Conservation (phyloP, 371 early-diverging fungal genomes). For the Smittium mucronatum region DNA sequence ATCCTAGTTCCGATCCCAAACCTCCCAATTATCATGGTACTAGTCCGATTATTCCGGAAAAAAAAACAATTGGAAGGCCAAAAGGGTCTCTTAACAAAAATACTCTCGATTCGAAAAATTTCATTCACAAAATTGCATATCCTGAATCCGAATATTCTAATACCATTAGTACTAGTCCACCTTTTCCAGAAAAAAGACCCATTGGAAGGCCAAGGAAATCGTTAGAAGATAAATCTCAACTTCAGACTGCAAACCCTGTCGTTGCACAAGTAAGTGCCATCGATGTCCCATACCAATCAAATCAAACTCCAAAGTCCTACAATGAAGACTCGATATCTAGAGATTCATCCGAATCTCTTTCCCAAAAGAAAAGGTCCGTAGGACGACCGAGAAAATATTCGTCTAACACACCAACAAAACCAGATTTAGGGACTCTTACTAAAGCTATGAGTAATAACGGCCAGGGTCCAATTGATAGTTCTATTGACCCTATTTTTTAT, state of each 20-base stretch:
- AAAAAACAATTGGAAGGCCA: not conserved
- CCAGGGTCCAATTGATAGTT: no score
- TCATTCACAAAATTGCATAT: not conserved
- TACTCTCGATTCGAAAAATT: not conserved
- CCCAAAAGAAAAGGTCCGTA: not conserved
- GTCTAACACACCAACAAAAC: no score
- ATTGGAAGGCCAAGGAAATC: not conserved
- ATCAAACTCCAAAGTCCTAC: no score
- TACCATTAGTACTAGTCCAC: not conserved
- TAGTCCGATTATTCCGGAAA: not conserved
- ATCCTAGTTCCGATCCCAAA: no score
- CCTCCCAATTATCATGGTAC: not conserved
- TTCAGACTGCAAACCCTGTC: not conserved
- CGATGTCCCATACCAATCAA: not conserved
- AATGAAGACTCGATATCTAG: not conserved
- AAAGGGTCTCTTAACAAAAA: not conserved
- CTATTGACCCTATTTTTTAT: no score
- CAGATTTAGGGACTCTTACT: no score
- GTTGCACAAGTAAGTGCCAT: not conserved
- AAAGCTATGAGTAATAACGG: no score
- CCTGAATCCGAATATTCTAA: not conserved
- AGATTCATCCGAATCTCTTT: not conserved
- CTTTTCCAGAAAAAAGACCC: not conserved
- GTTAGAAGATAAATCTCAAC: not conserved
- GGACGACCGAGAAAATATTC: no score